Evolutionary conservation across 116 monocot species (phyloP).

Genomic region (Phalaenopsis hybrid): DNA sequence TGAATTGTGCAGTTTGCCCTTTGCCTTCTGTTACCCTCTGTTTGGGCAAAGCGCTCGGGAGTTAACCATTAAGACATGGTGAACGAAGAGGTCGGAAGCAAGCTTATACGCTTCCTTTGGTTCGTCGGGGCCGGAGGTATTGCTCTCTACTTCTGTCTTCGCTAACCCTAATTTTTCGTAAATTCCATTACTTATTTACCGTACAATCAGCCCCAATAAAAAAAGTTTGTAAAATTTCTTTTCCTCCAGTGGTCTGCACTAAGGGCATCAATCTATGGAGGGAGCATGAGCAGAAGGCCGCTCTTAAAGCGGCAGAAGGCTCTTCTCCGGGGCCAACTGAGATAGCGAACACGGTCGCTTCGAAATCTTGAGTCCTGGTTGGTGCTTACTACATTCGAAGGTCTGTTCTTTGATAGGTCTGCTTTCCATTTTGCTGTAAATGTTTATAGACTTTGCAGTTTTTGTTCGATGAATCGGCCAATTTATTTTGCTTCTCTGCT

Average conservation of each 20-base stretch:
- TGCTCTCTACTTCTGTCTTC: neutral
- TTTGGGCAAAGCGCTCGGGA: neutral
- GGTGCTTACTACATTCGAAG: neutral
- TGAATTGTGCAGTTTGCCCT: no score
- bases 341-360: conserved; percentile 13
- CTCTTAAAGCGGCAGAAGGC: conserved; percentile 33
- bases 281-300: conserved; percentile 64
- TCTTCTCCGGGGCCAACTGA: conserved; percentile 10
- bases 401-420: neutral
- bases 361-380: conserved; percentile 22
- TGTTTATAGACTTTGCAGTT: neutral
- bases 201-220: neutral
- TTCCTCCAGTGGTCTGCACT: conserved; percentile 64
- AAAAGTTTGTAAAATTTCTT: neutral
- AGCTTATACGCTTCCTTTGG: conserved; percentile 70
- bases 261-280: conserved; percentile 73
- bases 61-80: conserved; percentile 23
- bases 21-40: no score
- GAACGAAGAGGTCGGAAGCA: conserved; percentile 53
- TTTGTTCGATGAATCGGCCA: neutral
- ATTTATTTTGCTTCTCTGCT: neutral
- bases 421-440: neutral
- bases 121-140: conserved; percentile 87
- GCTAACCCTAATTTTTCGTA: neutral
- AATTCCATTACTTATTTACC: neutral